Conservation (phyloP, 768 basidiomycete species). For the Lyophyllum decastes region DNA sequence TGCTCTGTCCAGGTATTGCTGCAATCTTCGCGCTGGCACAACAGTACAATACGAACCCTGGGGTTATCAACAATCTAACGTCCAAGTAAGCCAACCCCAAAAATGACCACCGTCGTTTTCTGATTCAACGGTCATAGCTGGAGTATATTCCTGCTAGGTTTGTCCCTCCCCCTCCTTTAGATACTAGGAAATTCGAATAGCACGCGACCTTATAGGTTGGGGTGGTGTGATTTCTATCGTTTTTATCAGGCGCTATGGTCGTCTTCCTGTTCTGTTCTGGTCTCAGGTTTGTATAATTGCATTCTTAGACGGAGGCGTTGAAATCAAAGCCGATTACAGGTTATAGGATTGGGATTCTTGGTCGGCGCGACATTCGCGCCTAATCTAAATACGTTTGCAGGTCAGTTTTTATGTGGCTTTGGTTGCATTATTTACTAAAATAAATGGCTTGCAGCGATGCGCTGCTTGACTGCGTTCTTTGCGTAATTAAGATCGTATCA, state of each 20-base stretch:
- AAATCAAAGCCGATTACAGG: constrained; percentile 22
- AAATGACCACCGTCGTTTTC: neutral
- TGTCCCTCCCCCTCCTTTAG: neutral
- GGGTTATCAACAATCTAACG: constrained; percentile 56
- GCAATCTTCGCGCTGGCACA: constrained; percentile 55
- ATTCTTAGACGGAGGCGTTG: neutral
- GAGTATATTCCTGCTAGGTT: constrained; percentile 58
- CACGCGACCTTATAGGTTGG: constrained; percentile 30
- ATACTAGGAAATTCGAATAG: neutral
- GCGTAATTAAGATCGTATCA: constrained; percentile 16
- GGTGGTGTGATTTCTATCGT: constrained; percentile 53
- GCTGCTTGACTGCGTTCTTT: constrained; percentile 34
- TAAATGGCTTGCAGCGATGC: constrained; percentile 23
- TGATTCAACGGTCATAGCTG: constrained; percentile 33
- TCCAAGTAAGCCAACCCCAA: constrained; percentile 35
- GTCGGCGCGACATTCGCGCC: constrained; percentile 56
- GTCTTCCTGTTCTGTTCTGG: constrained; percentile 63
- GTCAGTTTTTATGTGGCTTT: constrained; percentile 1
- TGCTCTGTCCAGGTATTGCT: constrained; percentile 43
- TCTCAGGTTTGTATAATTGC: constrained; percentile 38
- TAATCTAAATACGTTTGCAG: constrained; percentile 44
- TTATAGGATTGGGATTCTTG: constrained; percentile 51
- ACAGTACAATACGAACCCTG: constrained; percentile 51
- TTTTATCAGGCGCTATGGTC: constrained; percentile 52
- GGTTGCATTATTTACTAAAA: neutral